Percentiles rank a stretch among this genome's conserved stretches.
These are phyloP conservation scores for Fusarium nisikadoi DNA, from an alignment of 2,329 filamentous ascomycete genomes.

Conservation along the genomic window DNA sequence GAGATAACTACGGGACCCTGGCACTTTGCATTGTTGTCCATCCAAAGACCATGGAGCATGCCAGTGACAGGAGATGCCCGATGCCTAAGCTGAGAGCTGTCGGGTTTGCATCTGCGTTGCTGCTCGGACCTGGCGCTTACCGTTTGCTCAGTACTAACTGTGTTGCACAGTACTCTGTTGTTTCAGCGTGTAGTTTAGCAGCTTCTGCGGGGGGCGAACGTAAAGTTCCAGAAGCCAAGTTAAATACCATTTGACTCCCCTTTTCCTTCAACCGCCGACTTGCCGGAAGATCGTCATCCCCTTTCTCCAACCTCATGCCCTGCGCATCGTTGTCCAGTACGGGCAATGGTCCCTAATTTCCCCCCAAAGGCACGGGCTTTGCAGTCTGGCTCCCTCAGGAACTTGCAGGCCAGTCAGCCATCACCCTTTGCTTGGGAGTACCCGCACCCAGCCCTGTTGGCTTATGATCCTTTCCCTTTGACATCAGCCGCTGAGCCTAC, in stretches of 20 bases:
- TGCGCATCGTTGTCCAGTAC: conserved; percentile 26
- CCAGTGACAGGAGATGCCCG: conserved; percentile 14
- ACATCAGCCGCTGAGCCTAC: conserved; percentile 39
- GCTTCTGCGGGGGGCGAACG: neutral
- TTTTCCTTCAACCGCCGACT: conserved; percentile 16
- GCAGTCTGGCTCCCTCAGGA: conserved; percentile 17
- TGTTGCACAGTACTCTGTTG: conserved; percentile 9
- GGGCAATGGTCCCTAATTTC: conserved; percentile 36
- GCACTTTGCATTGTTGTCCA: conserved; percentile 21
- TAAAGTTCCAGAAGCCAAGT: conserved; percentile 29
- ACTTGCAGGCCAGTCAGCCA: conserved; percentile 22
- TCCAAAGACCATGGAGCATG: conserved; percentile 17
- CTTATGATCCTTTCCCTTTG: conserved; percentile 42
- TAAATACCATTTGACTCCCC: conserved; percentile 17
- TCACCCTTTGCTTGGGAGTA: conserved; percentile 18
- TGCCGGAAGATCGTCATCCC: conserved; percentile 27
- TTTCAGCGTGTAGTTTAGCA: conserved; percentile 25
- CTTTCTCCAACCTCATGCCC: conserved; percentile 24
- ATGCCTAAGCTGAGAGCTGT: conserved; percentile 16
- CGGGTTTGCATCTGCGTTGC: neutral
- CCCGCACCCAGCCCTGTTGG: conserved; percentile 41
- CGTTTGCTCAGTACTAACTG: conserved; percentile 10
- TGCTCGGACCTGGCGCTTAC: conserved; percentile 19
- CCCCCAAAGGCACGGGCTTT: conserved; percentile 29
- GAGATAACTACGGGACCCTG: conserved; percentile 27